A percentile compares a stretch with the other conserved stretches of the same genome.
Evolutionary conservation across 1,284 basidiomycete species (phyloP).

Genomic region (Ganoderma boninense): DNA sequence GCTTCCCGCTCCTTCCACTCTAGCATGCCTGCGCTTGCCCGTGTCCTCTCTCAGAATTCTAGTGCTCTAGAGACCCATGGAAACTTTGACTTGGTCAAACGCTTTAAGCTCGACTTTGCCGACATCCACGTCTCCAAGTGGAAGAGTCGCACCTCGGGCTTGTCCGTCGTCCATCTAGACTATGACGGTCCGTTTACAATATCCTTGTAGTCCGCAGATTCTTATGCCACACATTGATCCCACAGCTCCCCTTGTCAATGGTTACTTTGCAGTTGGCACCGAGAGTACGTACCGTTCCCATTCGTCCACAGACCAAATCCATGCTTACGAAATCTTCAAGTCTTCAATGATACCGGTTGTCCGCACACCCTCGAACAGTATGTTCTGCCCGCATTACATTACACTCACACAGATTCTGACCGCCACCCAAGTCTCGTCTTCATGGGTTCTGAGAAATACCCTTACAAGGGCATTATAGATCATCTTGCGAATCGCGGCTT

Average conservation of each 20-base stretch:
- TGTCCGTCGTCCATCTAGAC: conserved; percentile 83
- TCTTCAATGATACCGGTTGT: conserved; percentile 93
- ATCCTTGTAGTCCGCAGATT: not conserved
- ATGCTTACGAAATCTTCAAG: conserved; percentile 47
- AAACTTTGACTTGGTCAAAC: conserved; percentile 84
- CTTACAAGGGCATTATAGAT: conserved; percentile 97
- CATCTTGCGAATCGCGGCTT: conserved; percentile 97
- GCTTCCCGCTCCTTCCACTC: conserved; percentile 23
- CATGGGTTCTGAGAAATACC: conserved; percentile 94
- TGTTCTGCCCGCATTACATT: conserved; percentile 36
- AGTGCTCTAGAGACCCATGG: conserved; percentile 54
- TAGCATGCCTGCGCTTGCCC: conserved; percentile 34
- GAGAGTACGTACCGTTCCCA: conserved; percentile 73
- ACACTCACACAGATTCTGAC: conserved; percentile 9
- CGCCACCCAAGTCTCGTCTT: conserved; percentile 76
- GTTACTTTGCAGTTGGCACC: conserved; percentile 92
- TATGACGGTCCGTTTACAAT: conserved; percentile 70
- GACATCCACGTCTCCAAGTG: conserved; percentile 86
- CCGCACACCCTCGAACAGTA: conserved; percentile 96
- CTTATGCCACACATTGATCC: not conserved
- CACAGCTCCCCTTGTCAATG: conserved; percentile 88
- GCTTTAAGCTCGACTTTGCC: conserved; percentile 76
- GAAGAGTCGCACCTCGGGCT: conserved; percentile 81
- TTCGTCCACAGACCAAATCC: not conserved
- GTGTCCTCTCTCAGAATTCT: conserved; percentile 19